phyloP scores from a whole-genome alignment of 768 basidiomycete genomes.

The Fomitopsis serialis region DNA sequence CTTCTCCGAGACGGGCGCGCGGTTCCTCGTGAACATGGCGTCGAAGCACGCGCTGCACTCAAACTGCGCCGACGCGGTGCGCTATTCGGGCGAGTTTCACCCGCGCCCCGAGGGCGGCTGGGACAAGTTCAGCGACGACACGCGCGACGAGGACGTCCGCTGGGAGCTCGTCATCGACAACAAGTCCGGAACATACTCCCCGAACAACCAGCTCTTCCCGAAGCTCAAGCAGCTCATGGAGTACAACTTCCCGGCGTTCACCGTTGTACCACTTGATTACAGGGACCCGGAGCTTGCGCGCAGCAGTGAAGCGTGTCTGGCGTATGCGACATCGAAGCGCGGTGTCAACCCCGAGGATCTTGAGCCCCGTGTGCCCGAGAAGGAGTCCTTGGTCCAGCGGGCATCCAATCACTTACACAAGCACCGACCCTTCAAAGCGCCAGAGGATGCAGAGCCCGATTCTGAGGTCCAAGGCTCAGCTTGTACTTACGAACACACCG shows the following conservation, averaged over 20 bases:
- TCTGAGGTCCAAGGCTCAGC: background rate
- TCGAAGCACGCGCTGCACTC: conserved; percentile 84
- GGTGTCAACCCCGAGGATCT: conserved; percentile 57
- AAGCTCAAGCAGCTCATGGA: conserved; percentile 57
- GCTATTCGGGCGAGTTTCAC: conserved; percentile 79
- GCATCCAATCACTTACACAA: background rate
- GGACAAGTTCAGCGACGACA: conserved; percentile 53
- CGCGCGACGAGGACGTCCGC: conserved; percentile 45
- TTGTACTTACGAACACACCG: background rate
- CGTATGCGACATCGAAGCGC: conserved; percentile 56
- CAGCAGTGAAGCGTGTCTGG: conserved; percentile 63
- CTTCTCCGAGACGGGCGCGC: conserved; percentile 83
- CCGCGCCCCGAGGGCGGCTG: conserved; percentile 67
- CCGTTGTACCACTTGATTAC: conserved; percentile 46
- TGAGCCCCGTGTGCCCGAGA: conserved; percentile 57
- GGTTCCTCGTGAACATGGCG: conserved; percentile 83
- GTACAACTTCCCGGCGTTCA: conserved; percentile 67
- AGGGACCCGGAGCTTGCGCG: conserved; percentile 50
- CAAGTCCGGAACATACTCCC: conserved; percentile 81
- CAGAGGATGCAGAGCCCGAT: background rate
- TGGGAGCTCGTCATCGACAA: conserved; percentile 90
- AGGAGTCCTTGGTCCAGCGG: conserved; percentile 41
- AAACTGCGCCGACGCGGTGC: conserved; percentile 60
- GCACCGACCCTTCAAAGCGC: background rate
- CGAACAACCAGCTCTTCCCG: conserved; percentile 58